Conservation (phyloP, 768 basidiomycete genomes). For the Tremella fuciformis region DNA sequence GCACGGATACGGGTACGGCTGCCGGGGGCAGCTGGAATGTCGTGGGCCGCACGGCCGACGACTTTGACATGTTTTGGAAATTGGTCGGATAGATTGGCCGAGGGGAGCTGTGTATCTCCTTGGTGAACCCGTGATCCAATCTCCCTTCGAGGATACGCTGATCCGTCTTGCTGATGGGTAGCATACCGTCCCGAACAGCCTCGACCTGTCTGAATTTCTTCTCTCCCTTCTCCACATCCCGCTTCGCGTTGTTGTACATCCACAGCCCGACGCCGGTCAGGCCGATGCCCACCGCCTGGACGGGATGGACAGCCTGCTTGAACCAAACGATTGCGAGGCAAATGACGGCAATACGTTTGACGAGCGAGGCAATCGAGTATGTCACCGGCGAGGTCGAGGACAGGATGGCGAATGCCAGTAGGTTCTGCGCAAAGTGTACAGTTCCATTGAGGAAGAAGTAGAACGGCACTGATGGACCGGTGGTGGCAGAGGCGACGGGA, state of each 20-base stretch:
- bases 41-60: constrained; percentile 23
- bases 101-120: constrained; percentile 34
- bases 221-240: constrained; percentile 89
- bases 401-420: constrained; percentile 94
- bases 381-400: constrained; percentile 96
- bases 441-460: constrained; percentile 92
- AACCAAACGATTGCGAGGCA: constrained; percentile 98
- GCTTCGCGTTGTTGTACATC: constrained; percentile 93
- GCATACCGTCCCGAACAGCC: constrained; percentile 48
- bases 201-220: constrained; percentile 65
- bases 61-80: constrained; percentile 16
- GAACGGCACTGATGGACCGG: constrained; percentile 66
- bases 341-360: constrained; percentile 97
- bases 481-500: constrained; percentile 7
- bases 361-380: constrained; percentile 94
- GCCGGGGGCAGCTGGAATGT: constrained; percentile 10
- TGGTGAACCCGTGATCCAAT: constrained; percentile 1
- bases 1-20: background rate
- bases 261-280: constrained; percentile 87
- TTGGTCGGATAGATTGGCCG: constrained; percentile 27
- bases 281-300: constrained; percentile 85
- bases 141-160: constrained; percentile 33
- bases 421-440: constrained; percentile 94
- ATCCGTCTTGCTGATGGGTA: constrained; percentile 43
- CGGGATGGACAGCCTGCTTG: constrained; percentile 72